Percentiles rank a stretch among this genome's conserved stretches.
Evolutionary conservation across 2,329 filamentous ascomycete genomes (phyloP).

Genomic region (Aspergillus oerlinghausenensis): DNA sequence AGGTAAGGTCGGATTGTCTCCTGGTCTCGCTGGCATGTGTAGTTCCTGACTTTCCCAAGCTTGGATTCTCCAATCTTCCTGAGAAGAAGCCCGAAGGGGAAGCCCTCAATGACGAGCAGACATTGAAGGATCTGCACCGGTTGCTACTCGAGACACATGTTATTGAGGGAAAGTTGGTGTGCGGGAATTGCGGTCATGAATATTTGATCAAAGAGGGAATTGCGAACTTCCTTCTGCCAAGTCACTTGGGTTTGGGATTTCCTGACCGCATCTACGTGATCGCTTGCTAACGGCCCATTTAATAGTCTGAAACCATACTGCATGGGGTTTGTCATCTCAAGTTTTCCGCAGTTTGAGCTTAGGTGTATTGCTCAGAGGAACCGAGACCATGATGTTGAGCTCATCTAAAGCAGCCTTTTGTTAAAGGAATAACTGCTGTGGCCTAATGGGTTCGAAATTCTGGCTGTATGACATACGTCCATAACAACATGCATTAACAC

Average conservation of each 20-base stretch:
- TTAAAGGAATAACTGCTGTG: no score
- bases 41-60: slow-evolving; percentile 46
- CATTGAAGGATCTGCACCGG: slow-evolving; percentile 71
- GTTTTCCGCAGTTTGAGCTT: neutral
- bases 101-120: slow-evolving; percentile 62
- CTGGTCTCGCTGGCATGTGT: neutral
- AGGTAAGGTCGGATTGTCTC: slow-evolving; percentile 38
- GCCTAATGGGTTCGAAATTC: no score
- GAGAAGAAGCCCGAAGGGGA: slow-evolving; percentile 59
- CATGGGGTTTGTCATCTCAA: neutral
- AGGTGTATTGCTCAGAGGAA: neutral
- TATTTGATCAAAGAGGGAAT: slow-evolving; percentile 95
- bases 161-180: slow-evolving; percentile 80
- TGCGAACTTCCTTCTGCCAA: slow-evolving; percentile 90
- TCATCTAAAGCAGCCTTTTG: neutral
- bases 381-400: neutral
- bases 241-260: slow-evolving; percentile 62
- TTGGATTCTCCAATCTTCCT: slow-evolving; percentile 73
- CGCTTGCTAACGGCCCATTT: neutral
- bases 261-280: neutral
- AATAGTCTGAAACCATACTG: neutral
- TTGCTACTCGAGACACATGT: slow-evolving; percentile 87
- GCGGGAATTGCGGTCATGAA: slow-evolving; percentile 86
- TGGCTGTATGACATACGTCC: neutral
- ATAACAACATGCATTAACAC: neutral